Conservation (phyloP, 352 stramenopile genomes). For the Phytopythium montanum region DNA sequence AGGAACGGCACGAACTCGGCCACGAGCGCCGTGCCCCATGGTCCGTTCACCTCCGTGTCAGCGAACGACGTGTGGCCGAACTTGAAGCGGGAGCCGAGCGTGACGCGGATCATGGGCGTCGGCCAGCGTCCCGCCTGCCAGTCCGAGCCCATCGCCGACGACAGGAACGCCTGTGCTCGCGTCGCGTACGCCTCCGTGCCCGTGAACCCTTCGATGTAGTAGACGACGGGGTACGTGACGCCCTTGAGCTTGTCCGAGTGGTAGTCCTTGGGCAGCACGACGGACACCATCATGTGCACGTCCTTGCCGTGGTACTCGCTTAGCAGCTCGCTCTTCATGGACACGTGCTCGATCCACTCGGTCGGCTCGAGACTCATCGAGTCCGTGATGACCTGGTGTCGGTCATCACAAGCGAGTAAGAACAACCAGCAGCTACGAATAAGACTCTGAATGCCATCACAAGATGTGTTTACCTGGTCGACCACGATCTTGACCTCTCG, state of each 20-base stretch:
- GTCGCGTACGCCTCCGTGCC: constrained; percentile 60
- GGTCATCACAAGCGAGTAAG: neutral
- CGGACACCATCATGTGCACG: constrained; percentile 62
- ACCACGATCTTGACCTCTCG: constrained; percentile 47
- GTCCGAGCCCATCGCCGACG: constrained; percentile 53
- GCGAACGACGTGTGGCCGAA: constrained; percentile 79
- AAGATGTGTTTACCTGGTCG: constrained; percentile 28
- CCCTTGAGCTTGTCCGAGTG: constrained; percentile 15
- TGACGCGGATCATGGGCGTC: constrained; percentile 65
- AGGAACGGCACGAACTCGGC: constrained; percentile 68
- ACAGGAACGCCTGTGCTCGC: constrained; percentile 55
- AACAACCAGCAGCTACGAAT: neutral
- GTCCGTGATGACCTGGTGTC: constrained; percentile 22
- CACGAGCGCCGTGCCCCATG: constrained; percentile 64
- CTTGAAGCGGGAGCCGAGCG: constrained; percentile 66
- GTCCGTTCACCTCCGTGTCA: constrained; percentile 57
- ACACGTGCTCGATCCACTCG: constrained; percentile 62
- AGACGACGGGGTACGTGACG: constrained; percentile 51
- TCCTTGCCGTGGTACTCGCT: constrained; percentile 65
- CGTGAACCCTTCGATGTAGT: constrained; percentile 79
- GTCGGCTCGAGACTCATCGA: constrained; percentile 42
- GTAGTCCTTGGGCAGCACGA: constrained; percentile 63
- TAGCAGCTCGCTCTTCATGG: constrained; percentile 65
- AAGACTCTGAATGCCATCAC: neutral
- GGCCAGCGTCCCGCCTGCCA: constrained; percentile 59